A percentile compares a stretch with the other conserved stretches of the same genome.
Conservation (phyloP, 495 filamentous ascomycete genomes). For the Pyrenopolyporus hunteri region DNA sequence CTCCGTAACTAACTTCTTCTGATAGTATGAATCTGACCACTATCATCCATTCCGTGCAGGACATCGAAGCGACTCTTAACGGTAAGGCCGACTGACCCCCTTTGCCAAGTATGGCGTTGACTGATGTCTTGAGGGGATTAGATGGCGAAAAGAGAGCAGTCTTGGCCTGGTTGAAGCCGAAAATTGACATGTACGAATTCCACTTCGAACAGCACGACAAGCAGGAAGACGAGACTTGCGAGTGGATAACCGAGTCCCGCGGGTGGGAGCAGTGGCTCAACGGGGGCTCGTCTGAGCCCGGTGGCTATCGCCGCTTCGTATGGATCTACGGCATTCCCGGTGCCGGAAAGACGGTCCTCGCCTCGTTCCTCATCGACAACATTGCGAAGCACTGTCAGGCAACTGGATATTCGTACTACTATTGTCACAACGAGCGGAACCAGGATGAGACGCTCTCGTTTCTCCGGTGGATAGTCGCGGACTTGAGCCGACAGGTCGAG, state of each 20-base stretch:
- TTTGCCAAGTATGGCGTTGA: background rate
- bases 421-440: conserved; percentile 46
- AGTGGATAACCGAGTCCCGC: conserved; percentile 23
- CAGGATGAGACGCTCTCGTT: conserved; percentile 44
- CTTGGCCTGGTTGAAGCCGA: conserved; percentile 25
- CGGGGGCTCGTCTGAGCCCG: conserved; percentile 6
- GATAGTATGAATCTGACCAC: conserved; percentile 21
- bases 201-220: conserved; percentile 25
- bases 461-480: conserved; percentile 37
- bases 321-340: conserved; percentile 54
- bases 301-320: conserved; percentile 30
- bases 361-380: conserved; percentile 42
- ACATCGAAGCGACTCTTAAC: conserved; percentile 20
- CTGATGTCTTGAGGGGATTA: background rate
- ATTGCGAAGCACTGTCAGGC: conserved; percentile 26
- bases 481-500: conserved; percentile 41
- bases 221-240: conserved; percentile 36
- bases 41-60: conserved; percentile 6
- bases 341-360: conserved; percentile 50
- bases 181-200: conserved; percentile 31
- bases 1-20: background rate
- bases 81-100: conserved; percentile 8
- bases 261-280: conserved; percentile 25
- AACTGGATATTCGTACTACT: conserved; percentile 44
- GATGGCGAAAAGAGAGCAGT: conserved; percentile 20